Evolutionary conservation across 2,329 filamentous ascomycete genomes (phyloP).

Genomic region (Colletotrichum abscissum): DNA sequence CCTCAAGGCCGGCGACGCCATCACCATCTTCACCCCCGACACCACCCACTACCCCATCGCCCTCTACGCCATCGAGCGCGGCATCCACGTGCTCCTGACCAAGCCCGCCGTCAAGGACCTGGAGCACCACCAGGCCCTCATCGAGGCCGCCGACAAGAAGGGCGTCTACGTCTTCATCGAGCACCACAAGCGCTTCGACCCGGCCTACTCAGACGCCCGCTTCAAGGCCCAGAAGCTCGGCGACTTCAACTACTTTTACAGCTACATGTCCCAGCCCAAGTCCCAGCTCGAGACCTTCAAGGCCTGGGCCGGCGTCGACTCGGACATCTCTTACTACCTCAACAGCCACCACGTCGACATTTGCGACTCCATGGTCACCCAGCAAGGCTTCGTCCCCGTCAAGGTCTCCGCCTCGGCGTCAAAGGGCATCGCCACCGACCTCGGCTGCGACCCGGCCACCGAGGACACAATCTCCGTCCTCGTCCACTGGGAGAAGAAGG

Average conservation of each 20-base stretch:
- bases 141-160: slow-evolving; percentile 77
- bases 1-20: slow-evolving; percentile 83
- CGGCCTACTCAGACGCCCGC: slow-evolving; percentile 89
- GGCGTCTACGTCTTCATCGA: slow-evolving; percentile 93
- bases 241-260: slow-evolving; percentile 99
- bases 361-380: slow-evolving; percentile 89
- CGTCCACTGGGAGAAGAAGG: slow-evolving; percentile 85
- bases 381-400: slow-evolving; percentile 77
- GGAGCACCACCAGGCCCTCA: slow-evolving; percentile 80
- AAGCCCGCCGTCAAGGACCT: slow-evolving; percentile 93
- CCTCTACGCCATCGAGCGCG: slow-evolving; percentile 88
- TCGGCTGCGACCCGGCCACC: slow-evolving; percentile 84
- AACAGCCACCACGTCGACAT: slow-evolving; percentile 96
- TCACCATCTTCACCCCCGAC: slow-evolving; percentile 96
- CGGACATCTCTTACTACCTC: slow-evolving; percentile 95
- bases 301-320: slow-evolving; percentile 91
- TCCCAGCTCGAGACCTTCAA: slow-evolving; percentile 94
- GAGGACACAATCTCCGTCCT: slow-evolving; percentile 95
- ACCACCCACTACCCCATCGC: slow-evolving; percentile 94
- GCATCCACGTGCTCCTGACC: slow-evolving; percentile 91
- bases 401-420: slow-evolving; percentile 83
- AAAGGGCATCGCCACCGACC: slow-evolving; percentile 79
- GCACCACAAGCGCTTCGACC: slow-evolving; percentile 97
- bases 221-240: slow-evolving; percentile 81
- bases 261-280: slow-evolving; percentile 95